Conservation (phyloP, 2,329 filamentous ascomycete species). For the Monilinia polystroma region DNA sequence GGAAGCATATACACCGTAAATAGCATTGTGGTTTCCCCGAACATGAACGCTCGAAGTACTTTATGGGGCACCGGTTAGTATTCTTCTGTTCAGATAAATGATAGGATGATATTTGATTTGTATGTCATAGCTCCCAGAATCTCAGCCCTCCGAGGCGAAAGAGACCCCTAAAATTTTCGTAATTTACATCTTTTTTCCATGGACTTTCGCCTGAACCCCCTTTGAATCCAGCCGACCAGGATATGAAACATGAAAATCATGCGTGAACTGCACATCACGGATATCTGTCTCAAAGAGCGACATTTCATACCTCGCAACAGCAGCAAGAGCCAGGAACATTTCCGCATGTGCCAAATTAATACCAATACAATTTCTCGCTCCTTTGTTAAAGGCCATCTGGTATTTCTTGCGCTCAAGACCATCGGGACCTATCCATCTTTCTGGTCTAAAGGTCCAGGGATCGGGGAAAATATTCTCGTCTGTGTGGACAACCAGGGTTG, state of each 20-base stretch:
- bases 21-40: too few relatives aligned
- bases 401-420: conserved; percentile 31
- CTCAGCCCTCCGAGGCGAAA: not conserved
- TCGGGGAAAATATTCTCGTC: conserved; percentile 39
- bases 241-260: conserved; percentile 1
- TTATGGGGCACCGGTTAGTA: not conserved
- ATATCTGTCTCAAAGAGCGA: conserved; percentile 20
- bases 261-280: conserved; percentile 7
- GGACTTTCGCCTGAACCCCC: not conserved
- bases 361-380: conserved; percentile 45
- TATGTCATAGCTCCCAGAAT: not conserved
- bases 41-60: not conserved
- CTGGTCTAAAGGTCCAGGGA: conserved; percentile 37
- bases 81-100: too few relatives aligned
- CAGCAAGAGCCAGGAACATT: conserved; percentile 21
- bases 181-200: not conserved
- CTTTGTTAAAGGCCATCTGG: conserved; percentile 46
- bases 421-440: conserved; percentile 44
- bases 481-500: conserved; percentile 33
- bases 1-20: not conserved
- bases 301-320: conserved; percentile 18
- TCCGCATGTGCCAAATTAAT: conserved; percentile 29
- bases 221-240: not conserved
- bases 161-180: not conserved
- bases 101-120: too few relatives aligned